These are phyloP conservation scores for Alternaria conjuncta DNA, from an alignment of 2,329 filamentous ascomycete genomes.

Conservation along the genomic window DNA sequence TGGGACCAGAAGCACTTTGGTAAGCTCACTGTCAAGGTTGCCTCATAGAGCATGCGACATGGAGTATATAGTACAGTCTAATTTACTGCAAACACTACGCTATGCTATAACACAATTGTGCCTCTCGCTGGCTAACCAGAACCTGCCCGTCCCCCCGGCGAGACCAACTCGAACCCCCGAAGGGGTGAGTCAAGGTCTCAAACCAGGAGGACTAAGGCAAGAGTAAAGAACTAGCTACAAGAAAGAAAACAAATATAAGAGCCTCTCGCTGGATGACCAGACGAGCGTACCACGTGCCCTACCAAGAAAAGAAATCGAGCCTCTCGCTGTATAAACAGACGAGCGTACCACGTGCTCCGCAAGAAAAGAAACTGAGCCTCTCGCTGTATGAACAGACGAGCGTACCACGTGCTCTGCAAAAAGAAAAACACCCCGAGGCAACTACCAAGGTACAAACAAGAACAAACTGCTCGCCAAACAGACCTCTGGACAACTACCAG, in stretches of 20 bases:
- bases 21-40: conserved; percentile 45
- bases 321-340: neutral
- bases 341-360: neutral
- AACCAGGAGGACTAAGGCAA: neutral
- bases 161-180: neutral
- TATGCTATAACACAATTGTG: neutral
- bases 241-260: neutral
- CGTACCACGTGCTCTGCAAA: neutral
- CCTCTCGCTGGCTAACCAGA: neutral
- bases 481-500: neutral
- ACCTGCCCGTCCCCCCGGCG: neutral
- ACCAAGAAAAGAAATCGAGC: neutral
- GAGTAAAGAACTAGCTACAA: neutral
- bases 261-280: neutral
- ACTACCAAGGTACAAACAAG: neutral
- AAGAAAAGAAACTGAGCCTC: neutral
- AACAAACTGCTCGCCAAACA: neutral
- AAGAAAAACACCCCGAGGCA: neutral
- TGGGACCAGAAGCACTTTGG: conserved; percentile 57
- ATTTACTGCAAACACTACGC: neutral
- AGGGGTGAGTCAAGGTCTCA: neutral
- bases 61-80: neutral
- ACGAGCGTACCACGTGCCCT: neutral
- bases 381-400: neutral
- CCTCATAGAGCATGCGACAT: conserved; percentile 8